These are phyloP conservation scores for Penicillium desertorum DNA, from an alignment of 495 filamentous ascomycete genomes.

Conservation along the genomic window DNA sequence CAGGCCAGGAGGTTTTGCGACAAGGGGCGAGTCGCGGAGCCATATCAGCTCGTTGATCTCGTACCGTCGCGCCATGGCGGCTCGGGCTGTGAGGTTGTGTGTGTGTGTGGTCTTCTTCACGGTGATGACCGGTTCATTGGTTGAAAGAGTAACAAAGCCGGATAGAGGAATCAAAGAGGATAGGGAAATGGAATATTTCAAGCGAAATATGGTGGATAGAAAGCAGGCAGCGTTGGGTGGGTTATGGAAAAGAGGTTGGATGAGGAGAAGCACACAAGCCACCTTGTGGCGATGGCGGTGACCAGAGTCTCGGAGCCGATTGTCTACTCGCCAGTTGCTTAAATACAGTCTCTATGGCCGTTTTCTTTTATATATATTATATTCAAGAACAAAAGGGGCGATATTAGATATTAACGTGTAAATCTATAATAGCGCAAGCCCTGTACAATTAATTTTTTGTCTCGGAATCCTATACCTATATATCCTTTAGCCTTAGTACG, in stretches of 20 bases:
- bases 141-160: conserved; percentile 8
- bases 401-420: too few relatives aligned
- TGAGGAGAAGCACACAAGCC: conserved; percentile 34
- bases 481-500: too few relatives aligned
- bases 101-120: conserved; percentile 31
- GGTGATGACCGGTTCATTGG: conserved; percentile 39
- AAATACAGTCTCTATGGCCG: background rate
- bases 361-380: too few relatives aligned
- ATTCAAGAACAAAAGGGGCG: too few relatives aligned
- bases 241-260: conserved; percentile 16
- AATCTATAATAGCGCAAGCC: too few relatives aligned
- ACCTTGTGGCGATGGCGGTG: conserved; percentile 39
- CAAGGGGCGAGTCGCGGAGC: conserved; percentile 81
- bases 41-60: conserved; percentile 72
- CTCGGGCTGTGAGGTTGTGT: conserved; percentile 26
- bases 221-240: conserved; percentile 4
- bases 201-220: conserved; percentile 6
- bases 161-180: background rate
- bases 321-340: conserved; percentile 1
- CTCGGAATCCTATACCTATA: too few relatives aligned
- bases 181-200: background rate
- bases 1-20: conserved; percentile 73
- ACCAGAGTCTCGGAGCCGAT: conserved; percentile 34
- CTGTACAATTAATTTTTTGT: too few relatives aligned
- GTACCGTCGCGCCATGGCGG: conserved; percentile 65